Percentiles rank a stretch among this genome's conserved stretches.
Evolutionary conservation across 768 basidiomycete genomes (phyloP).

Genomic region (Glaciozyma martinii): DNA sequence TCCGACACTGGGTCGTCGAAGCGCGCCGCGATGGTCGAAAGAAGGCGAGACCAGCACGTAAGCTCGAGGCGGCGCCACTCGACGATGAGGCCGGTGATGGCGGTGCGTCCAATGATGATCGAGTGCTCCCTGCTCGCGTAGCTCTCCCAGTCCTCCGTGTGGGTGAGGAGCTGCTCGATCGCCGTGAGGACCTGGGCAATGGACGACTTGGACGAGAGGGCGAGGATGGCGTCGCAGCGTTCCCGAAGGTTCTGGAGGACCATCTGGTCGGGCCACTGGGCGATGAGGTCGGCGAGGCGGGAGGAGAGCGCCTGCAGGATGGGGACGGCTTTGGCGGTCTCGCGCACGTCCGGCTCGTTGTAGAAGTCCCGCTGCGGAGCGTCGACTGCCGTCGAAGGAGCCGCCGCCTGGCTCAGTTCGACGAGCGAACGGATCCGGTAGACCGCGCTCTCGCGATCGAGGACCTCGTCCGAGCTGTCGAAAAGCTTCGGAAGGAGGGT

Average conservation of each 20-base stretch:
- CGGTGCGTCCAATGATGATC: constrained; percentile 57
- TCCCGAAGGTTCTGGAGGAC: constrained; percentile 74
- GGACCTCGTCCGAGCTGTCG: constrained; percentile 16
- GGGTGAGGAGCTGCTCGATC: constrained; percentile 72
- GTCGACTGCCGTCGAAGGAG: constrained; percentile 24
- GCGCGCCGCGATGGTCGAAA: constrained; percentile 57
- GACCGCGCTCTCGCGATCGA: constrained; percentile 21
- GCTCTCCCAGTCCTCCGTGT: constrained; percentile 92
- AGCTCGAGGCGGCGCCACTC: constrained; percentile 86
- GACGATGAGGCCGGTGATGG: constrained; percentile 63
- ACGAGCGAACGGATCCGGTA: constrained; percentile 30
- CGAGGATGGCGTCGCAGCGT: constrained; percentile 59
- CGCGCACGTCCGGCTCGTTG: constrained; percentile 56
- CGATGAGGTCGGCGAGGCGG: constrained; percentile 53
- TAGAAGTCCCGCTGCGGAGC: constrained; percentile 37
- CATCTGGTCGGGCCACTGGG: constrained; percentile 96
- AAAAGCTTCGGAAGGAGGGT: constrained; percentile 20
- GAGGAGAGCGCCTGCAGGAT: constrained; percentile 49
- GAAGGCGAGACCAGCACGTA: constrained; percentile 69
- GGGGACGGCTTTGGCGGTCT: constrained; percentile 55
- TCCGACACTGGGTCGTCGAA: constrained; percentile 47
- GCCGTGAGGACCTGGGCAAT: constrained; percentile 72
- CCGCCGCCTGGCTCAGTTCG: constrained; percentile 9
- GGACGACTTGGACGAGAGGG: constrained; percentile 56
- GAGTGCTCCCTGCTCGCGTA: constrained; percentile 88